Evolutionary conservation across 495 filamentous ascomycete species (phyloP), one percentile per base, ranked within the genome.

Genomic region (Tuber indicum): DNA sequence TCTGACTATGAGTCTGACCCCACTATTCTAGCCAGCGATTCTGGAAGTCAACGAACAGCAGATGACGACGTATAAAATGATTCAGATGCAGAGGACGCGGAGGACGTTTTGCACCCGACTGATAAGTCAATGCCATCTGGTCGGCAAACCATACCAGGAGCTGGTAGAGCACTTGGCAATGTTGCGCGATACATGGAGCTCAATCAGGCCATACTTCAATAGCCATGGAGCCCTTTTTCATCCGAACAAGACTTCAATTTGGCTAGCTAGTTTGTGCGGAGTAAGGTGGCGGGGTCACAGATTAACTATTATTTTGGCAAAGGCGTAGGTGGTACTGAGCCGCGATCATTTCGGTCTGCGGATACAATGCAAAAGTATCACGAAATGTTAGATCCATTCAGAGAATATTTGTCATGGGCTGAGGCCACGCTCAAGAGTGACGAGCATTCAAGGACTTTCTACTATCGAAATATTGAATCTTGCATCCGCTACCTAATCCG

Each of bases 271-370:
- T 45, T 10, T 12, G 44, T 10, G 44, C 12, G 10, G 44, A 45
- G 44, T 1, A 45, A 45, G 44, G 44, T 45, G 1, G 44, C 44
- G 0, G 12, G 4, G 44, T 45, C 10, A 1, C 44, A 12, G 44
- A 45, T 45, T 45, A 14, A 45, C 44, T 0, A 45, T 45, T 76
- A 73, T 43, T 73, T 76, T 12, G 0, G 44, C 44, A 45, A 73
- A 73, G 45, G 45, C 16, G 26, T 66, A 21, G 39, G 41, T 43
- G 72, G 43, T 43, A 72, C 39, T 19, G 39, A 62, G 71, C 44
- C 44, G 44, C 1, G 44, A 45, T 70, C 70, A 42, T 76, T 52
- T 32, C n/a, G 42, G 47, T 76, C 75, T 12, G 32, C 70, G 14
- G 41, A 73, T 10, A 69, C 45, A 8, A 21, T 76, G 16, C 52